Evolutionary conservation across 208 protist genomes (phyloP).

Genomic region (Tritrichomonas foetus): DNA sequence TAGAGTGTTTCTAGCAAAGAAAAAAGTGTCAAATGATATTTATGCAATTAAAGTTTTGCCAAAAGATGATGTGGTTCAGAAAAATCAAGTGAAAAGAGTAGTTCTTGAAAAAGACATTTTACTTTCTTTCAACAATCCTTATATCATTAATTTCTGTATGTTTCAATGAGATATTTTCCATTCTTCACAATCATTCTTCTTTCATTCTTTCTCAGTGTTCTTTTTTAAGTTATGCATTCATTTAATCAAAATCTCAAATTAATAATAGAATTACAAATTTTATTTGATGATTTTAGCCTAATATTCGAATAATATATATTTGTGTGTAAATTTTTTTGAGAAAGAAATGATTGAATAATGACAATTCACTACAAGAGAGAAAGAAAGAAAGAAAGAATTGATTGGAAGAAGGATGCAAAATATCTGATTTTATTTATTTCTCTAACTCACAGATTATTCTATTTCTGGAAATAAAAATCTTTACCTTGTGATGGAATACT

Average conservation of each 20-base stretch:
- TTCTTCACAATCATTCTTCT: neutral
- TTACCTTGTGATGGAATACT: slow-evolving; percentile 17
- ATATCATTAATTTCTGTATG: slow-evolving; percentile 1
- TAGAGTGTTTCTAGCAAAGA: neutral
- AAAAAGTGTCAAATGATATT: neutral
- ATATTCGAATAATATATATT: too few relatives aligned
- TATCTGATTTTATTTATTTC: neutral
- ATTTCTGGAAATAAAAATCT: neutral
- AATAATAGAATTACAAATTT: too few relatives aligned
- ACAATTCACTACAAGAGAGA: too few relatives aligned
- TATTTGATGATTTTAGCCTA: too few relatives aligned
- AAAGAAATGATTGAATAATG: too few relatives aligned
- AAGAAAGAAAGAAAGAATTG: too few relatives aligned
- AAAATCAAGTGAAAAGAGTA: neutral
- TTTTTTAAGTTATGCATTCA: too few relatives aligned
- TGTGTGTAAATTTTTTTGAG: too few relatives aligned
- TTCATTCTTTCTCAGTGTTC: too few relatives aligned
- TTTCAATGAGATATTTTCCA: neutral
- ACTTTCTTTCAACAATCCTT: neutral
- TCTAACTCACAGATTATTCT: slow-evolving; percentile 16
- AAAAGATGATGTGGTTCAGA: neutral
- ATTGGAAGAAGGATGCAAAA: too few relatives aligned
- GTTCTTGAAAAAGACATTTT: neutral
- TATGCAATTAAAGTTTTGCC: neutral
- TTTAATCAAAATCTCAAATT: too few relatives aligned